Conservation (phyloP, 2,329 filamentous ascomycete genomes). For the Acephala macrosclerotiorum region DNA sequence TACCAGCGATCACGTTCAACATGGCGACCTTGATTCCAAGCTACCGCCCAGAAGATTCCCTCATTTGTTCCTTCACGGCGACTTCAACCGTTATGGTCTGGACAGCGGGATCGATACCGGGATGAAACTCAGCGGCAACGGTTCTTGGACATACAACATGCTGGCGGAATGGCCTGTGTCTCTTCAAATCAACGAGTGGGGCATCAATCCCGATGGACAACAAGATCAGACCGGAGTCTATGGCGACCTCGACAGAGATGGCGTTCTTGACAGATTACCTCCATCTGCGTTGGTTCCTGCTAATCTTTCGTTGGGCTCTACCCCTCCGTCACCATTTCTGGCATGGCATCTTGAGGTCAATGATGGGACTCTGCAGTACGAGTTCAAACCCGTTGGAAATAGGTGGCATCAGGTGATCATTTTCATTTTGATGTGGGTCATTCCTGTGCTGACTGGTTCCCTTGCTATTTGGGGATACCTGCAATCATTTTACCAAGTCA, state of each 20-base stretch:
- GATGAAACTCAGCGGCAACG: background rate
- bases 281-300: background rate
- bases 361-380: constrained; percentile 1
- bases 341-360: background rate
- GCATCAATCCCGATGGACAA: constrained; percentile 6
- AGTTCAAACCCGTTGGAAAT: background rate
- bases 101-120: background rate
- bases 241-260: constrained; percentile 6
- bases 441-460: background rate
- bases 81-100: background rate
- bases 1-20: background rate
- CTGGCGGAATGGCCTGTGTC: background rate
- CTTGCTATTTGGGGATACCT: constrained; percentile 4
- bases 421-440: constrained; percentile 6
- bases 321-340: constrained; percentile 3
- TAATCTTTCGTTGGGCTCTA: background rate
- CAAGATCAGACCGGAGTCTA: constrained; percentile 3
- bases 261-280: background rate
- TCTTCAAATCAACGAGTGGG: constrained; percentile 6
- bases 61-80: constrained; percentile 1
- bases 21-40: background rate
- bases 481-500: constrained; percentile 7
- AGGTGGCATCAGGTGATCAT: constrained; percentile 7
- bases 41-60: background rate
- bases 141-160: constrained; percentile 3